Conservation (phyloP, 2,329 filamentous ascomycete genomes). For the Cladorrhinum sp. region DNA sequence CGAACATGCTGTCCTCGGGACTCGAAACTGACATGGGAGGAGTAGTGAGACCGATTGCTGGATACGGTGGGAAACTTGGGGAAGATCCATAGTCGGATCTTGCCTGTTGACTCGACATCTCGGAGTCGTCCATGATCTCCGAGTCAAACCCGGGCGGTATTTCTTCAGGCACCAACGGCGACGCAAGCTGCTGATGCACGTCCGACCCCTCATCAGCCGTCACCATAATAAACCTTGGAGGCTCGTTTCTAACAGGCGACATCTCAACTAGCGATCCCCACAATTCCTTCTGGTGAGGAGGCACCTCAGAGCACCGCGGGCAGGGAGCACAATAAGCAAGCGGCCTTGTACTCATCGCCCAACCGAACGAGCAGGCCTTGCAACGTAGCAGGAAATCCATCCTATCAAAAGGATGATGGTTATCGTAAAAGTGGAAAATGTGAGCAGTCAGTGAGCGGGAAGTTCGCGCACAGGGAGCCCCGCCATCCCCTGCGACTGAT, state of each 20-base stretch:
- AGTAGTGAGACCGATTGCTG: too few relatives aligned
- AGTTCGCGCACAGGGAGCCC: background rate
- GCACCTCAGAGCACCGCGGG: background rate
- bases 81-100: too few relatives aligned
- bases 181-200: background rate
- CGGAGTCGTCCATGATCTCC: too few relatives aligned
- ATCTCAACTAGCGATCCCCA: background rate
- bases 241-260: background rate
- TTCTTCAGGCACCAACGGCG: background rate
- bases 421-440: background rate
- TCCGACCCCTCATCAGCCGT: background rate
- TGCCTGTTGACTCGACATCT: too few relatives aligned
- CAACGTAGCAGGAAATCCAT: background rate
- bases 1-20: too few relatives aligned
- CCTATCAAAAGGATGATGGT: background rate
- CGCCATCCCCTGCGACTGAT: background rate
- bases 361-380: background rate
- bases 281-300: background rate
- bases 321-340: background rate
- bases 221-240: background rate
- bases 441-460: background rate
- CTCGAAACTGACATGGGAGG: too few relatives aligned
- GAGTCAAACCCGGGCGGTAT: too few relatives aligned
- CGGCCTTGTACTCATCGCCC: background rate
- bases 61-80: too few relatives aligned